phyloP scores from a whole-genome alignment of 768 basidiomycete genomes.

The Rhizopogon vulgaris region DNA sequence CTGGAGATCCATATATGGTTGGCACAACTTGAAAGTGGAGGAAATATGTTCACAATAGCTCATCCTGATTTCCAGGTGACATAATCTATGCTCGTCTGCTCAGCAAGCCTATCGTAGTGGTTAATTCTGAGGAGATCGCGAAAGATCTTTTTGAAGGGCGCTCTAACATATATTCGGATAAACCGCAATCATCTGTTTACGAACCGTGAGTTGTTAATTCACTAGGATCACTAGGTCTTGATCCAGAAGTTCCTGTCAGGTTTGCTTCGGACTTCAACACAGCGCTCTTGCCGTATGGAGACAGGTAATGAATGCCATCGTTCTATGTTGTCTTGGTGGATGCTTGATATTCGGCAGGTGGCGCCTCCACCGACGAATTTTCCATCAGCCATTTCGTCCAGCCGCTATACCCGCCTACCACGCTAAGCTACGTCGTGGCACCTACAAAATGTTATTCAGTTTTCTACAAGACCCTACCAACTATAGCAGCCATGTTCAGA shows the following conservation, averaged over 20 bases:
- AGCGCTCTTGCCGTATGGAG: background rate
- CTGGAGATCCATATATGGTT: conserved; percentile 11
- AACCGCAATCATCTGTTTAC: conserved; percentile 9
- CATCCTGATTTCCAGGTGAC: conserved; percentile 14
- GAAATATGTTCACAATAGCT: background rate
- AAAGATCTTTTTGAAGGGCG: conserved; percentile 31
- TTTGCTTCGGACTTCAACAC: background rate
- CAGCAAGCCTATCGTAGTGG: conserved; percentile 21
- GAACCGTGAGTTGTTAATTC: background rate
- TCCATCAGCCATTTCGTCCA: background rate
- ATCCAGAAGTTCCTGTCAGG: background rate
- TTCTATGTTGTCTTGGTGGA: too few relatives aligned
- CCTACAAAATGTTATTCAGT: background rate
- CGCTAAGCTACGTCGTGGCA: background rate
- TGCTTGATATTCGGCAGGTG: background rate
- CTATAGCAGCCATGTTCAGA: too few relatives aligned
- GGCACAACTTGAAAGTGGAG: background rate
- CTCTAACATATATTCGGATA: conserved; percentile 31
- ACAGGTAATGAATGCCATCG: background rate
- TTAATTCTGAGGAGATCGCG: conserved; percentile 27
- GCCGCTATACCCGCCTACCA: background rate
- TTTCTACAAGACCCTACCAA: background rate
- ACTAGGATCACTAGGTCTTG: background rate
- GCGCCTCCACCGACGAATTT: background rate
- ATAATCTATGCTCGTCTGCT: conserved; percentile 23